A percentile compares a stretch with the other conserved stretches of the same genome.
phyloP scores from a whole-genome alignment of 2,329 filamentous ascomycete species.

The Alternaria brassicae region DNA sequence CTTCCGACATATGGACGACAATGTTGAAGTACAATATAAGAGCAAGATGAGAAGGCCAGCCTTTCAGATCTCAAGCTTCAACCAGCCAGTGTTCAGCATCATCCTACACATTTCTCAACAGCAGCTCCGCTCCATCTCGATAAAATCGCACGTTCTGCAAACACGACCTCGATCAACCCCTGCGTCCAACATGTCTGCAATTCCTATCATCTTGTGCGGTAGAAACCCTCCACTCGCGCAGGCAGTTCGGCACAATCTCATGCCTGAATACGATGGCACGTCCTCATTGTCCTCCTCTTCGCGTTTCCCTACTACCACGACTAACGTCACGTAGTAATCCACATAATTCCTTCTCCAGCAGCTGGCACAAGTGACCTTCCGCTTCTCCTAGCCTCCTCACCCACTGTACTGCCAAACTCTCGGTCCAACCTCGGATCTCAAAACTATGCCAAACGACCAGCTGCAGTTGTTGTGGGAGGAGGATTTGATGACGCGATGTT shows the following conservation, averaged over 20 bases:
- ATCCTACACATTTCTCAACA: background rate
- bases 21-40: background rate
- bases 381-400: too few relatives aligned
- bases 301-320: too few relatives aligned
- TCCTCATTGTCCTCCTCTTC: too few relatives aligned
- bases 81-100: background rate
- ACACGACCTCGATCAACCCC: background rate
- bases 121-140: background rate
- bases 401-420: too few relatives aligned
- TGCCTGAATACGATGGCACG: too few relatives aligned
- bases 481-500: background rate
- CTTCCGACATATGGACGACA: too few relatives aligned
- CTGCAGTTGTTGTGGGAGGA: background rate
- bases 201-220: background rate
- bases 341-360: too few relatives aligned
- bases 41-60: background rate
- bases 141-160: accelerated
- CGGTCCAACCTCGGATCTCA: background rate
- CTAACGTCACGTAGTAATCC: too few relatives aligned
- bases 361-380: too few relatives aligned
- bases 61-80: background rate
- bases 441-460: background rate
- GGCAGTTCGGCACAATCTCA: background rate
- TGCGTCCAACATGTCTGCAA: background rate
- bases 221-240: background rate